Base-by-base conservation (phyloP, 257 asterid species). In the Jacaranda copaia region DNA sequence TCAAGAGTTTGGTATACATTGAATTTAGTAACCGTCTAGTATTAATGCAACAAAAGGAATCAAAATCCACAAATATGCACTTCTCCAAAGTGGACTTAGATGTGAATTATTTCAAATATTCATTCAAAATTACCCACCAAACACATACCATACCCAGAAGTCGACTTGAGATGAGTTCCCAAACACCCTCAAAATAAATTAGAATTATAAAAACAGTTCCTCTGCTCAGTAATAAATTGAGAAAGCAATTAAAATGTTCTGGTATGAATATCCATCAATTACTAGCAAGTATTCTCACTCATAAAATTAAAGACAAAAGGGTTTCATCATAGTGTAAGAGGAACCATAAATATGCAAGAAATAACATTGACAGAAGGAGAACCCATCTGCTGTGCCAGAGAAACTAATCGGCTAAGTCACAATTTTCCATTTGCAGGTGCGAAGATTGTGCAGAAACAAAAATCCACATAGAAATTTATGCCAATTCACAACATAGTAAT, bases 1-100 rank as follows among this genome's bases (percentile, higher is more conserved):
- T 4, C 18, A 11, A 5, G 7, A 4, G 40, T 20, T 59, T 59
- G 39, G 38, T 19, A 19, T 19, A 10, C 11, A 48, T 48, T 3
- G n/a, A 48, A 15, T 10, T 10, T 13, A 48, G 12, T 48, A 8
- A 60, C 66, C 8, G 18, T 64, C 12, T 48, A 66, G 7, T 45
- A 48, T 1, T 8, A 8, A 11, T 6, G 14, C 52, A 42, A 66
- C 8, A 46, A 14, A 48, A 68, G 35, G 48, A 69, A 15, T 35
- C 6, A 51, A 68, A 68, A 58, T 8, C 61, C 51, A 49, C 60
- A 15, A 19, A 67, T 67, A 67, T 19, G 42, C 57, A 64, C 35
- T 35, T 35, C 67, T 32, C 45, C 40, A 7, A 35, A 60, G 12
- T 32, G 9, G 14, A 32, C 8, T 2, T 32, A 3, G 11, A 60